Evolutionary conservation across 345 rosid species (phyloP), one percentile per base, ranked within the genome.

Genomic region (Durio zibethinus): DNA sequence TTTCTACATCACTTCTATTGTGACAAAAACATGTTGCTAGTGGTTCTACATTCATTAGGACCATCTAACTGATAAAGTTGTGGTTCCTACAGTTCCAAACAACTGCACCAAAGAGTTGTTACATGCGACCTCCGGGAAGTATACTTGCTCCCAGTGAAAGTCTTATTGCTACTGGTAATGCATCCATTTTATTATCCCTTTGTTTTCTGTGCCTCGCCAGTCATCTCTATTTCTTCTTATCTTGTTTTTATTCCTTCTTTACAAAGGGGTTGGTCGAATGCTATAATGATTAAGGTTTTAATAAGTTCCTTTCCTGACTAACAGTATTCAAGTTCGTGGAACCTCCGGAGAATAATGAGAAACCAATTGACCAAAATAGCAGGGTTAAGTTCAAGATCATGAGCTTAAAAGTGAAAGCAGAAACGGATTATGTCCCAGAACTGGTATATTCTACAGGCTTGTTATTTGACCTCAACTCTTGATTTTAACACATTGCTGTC

Each of bases 321-420:
- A 38, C 85, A 91, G 97, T 91, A 10, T 91, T 91, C 87, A 91
- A 91, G 82, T 91, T 91, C 80, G 97, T 91, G 79, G 97, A 91
- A 84, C 88, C 78, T 20, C 94, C 91, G 5, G 97, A 91, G 83
- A 90, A 82, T 27, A 86, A 86, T 60, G 94, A 86, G 84, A 87
- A 84, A 64, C 87, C 91, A 54, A 73, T 77, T 50, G 89, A 82
- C n/a, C 91, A 86, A 83, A 90, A 87, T 81, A 85, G 86, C 86
- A 84, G 66, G 77, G 93, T 86, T 72, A 91, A 91, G 81, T 90
- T 91, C 82, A 91, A 91, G 83, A 91, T 91, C 73, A 82, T 88
- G 92, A 91, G 97, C 82, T 76, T 91, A 80, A 91, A 90, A 86
- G 87, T 90, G 72, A 85, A 88, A 78, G 91, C 85, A 61, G 78